Conservation (phyloP, 345 rosid genomes). For the Aquilaria yunnanensis region DNA sequence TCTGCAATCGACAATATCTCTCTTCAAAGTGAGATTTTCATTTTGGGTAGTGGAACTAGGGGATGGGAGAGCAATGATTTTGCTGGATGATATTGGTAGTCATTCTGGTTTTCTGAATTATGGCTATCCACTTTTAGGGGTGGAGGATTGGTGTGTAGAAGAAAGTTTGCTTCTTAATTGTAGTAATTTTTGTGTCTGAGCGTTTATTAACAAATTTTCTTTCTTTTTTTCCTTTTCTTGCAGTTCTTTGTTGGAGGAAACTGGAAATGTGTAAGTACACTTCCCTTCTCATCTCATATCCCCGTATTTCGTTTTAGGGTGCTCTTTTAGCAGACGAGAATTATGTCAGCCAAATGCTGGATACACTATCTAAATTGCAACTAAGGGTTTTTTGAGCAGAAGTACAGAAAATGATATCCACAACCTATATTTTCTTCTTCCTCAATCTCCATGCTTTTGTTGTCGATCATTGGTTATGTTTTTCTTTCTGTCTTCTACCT, state of each 20-base stretch:
- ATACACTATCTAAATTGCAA: no score
- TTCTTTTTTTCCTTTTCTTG: constrained; percentile 22
- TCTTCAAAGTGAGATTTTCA: no score
- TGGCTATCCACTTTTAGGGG: no score
- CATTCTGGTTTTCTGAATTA: no score
- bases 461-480: neutral
- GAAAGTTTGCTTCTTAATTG: no score
- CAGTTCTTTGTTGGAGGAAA: constrained; percentile 99
- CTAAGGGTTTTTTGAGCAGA: neutral
- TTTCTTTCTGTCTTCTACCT: neutral
- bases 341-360: no score
- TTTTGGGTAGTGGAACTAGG: no score
- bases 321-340: neutral
- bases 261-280: constrained; percentile 94
- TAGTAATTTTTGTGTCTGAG: neutral
- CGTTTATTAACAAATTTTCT: constrained; percentile 1
- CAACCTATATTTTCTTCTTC: neutral
- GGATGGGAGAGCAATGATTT: no score
- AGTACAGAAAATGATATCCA: neutral
- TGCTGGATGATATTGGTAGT: no score
- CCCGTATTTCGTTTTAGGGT: neutral
- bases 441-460: neutral
- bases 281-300: neutral
- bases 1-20: no score
- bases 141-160: no score